Base-by-base conservation (phyloP, 371 early-diverging fungal species). In the Funneliformis caledonium region DNA sequence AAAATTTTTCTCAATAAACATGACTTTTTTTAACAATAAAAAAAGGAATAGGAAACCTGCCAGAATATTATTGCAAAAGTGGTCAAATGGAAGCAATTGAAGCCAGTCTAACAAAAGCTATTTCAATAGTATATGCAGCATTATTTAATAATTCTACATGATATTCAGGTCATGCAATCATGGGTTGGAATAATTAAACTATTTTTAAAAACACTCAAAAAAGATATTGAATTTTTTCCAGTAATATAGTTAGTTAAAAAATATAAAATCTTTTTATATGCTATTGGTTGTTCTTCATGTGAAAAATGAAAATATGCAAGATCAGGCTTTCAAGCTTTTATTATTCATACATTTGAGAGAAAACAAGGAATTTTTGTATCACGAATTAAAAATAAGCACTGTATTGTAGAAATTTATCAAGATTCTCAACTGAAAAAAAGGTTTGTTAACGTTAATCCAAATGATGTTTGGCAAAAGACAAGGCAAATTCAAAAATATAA, bases 341-440 rank as follows among this genome's bases (percentile, higher is more conserved):
- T 72, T 12, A 48, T 47, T 48, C 31, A 72, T 50, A 11, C 5
- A 22, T 72, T 26, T 50, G 4, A 72, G 31, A 19, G 19, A 11
- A 22, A 19, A 22, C 72, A 48, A 48, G 47, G 26, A 72, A 48
- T 72, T 26, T 72, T 72, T 48, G 72, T 72, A 48, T 72, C 48
- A 22, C 2, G 10, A 72, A 72, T 72, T 48, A 50, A 72, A 72
- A 22, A 72, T 48, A 50, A 72, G 11, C 0, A 48, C 6, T 72
- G 45, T 50, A 70, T 70, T 72, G 12, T 72, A 8, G 11, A 72
- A 72, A 48, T 48, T 48, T 72, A 48, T 31, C 50, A 72, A 26
- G 48, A 70, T 48, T 48, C 6, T 37, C 0, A 48, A 45, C 26
- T 26, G 11, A 47, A 16, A 22, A 47, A 70, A 5, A n/a, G 1